These are phyloP conservation scores for Annulohypoxylon truncatum DNA, from an alignment of 2,329 filamentous ascomycete species.

Conservation along the genomic window DNA sequence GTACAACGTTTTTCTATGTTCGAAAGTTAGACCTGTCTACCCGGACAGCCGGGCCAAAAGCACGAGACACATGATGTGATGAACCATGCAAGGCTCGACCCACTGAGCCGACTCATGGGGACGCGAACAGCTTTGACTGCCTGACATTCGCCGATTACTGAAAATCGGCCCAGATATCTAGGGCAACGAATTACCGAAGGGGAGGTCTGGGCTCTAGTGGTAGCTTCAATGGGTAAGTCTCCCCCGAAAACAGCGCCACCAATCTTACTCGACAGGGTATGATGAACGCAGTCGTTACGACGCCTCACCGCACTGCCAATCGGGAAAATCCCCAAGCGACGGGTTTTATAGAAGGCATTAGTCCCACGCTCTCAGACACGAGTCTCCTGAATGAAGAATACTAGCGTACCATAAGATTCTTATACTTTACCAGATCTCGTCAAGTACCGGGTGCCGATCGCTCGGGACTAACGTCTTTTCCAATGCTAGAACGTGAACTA, in stretches of 20 bases:
- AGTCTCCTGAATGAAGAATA: neutral
- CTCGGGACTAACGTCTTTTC: neutral
- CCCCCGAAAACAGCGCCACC: neutral
- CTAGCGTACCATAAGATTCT: neutral
- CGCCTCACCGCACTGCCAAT: neutral
- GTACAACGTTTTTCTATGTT: neutral
- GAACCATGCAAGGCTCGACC: neutral
- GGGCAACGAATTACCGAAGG: slow-evolving; percentile 1
- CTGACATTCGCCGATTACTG: neutral
- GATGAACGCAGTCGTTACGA: neutral
- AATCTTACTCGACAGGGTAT: slow-evolving; percentile 5
- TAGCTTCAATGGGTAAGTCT: slow-evolving; percentile 1
- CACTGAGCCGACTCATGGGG: neutral
- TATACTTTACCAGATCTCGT: neutral
- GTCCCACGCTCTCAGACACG: neutral
- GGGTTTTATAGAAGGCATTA: neutral
- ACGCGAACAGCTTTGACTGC: neutral
- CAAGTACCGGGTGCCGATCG: neutral
- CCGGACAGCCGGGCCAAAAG: neutral
- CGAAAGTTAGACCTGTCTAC: neutral
- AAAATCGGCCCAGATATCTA: neutral
- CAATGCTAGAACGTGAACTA: neutral
- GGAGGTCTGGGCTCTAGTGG: neutral
- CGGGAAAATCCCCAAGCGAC: neutral
- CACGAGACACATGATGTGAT: neutral